Base-by-base conservation (phyloP, 768 basidiomycete genomes). In the Auricularia heimuer region DNA sequence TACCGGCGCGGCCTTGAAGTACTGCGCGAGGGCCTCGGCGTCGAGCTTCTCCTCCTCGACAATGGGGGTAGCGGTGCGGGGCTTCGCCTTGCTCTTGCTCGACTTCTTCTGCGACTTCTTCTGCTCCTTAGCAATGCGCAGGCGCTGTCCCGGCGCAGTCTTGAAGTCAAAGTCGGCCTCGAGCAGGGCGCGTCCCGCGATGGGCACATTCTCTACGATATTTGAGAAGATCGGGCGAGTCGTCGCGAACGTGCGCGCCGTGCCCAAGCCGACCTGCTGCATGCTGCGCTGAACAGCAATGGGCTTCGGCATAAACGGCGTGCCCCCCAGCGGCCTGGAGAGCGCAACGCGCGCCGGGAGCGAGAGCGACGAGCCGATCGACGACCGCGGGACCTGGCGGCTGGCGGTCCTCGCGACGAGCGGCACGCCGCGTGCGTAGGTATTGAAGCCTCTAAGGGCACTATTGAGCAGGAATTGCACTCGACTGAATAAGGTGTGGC, bases 151-250 rank as follows among this genome's bases (percentile, higher is more conserved):
- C 16, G 45, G 42, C 47, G 36, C 33, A 3, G 37, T 54, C 67
- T 83, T 81, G 33, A 85, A 37, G 51, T 91, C 85, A 80, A 84
- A 83, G 71, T 92, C 89, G 0, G 83, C 85, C 72, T 92, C 87
- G 72, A 84, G 85, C 54, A 92, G 77, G 2, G 92, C 86, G 34
- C 92, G 82, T 8, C 82, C 83, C 1, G 84, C 81, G n/a, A 94
- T 75, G 6, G 92, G 92, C 0, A 90, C 85, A 70, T 92, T 92
- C 72, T 92, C 83, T 2, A 85, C 84, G 51, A 94, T 73, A 71
- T 89, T 86, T 72, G 91, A 86, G 78, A 93, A 92, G 54, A 92
- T 80, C 3, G 89, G 88, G 2, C 87, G 84, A 11, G 80, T 81
- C 2, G 85, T 83, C 29, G 85, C 85, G 73, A 94, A 94, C 70